phyloP scores from a whole-genome alignment of 2,329 filamentous ascomycete species.

The Fusarium austroafricanum region DNA sequence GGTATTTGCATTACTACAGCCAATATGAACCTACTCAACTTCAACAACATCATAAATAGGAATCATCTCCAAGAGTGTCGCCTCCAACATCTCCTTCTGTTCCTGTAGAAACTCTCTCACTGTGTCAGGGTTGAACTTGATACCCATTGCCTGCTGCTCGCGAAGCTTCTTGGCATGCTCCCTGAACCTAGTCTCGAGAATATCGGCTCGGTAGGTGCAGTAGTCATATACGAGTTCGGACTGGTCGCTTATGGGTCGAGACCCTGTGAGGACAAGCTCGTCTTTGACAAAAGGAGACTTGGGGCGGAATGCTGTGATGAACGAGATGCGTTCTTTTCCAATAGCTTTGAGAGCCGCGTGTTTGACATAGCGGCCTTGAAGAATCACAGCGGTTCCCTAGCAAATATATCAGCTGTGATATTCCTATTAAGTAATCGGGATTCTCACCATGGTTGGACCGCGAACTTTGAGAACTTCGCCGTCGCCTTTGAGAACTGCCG shows the following conservation, averaged over 20 bases:
- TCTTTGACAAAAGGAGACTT: conserved; percentile 65
- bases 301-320: conserved; percentile 75
- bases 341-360: conserved; percentile 71
- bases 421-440: no score
- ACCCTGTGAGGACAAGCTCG: conserved; percentile 70
- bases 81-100: conserved; percentile 42
- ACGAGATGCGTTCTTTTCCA: conserved; percentile 71
- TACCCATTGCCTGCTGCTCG: conserved; percentile 12
- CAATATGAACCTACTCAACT: not conserved
- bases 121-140: conserved; percentile 29
- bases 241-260: conserved; percentile 64
- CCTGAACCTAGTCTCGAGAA: conserved; percentile 64
- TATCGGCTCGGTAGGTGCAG: conserved; percentile 23
- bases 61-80: conserved; percentile 28
- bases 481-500: conserved; percentile 65
- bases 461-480: conserved; percentile 68
- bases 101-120: conserved; percentile 35
- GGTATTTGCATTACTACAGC: no score
- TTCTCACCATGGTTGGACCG: conserved; percentile 68
- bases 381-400: conserved; percentile 71
- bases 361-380: conserved; percentile 75
- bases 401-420: conserved; percentile 24
- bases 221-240: conserved; percentile 28
- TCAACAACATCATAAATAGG: conserved; percentile 22
- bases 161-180: conserved; percentile 27